Percentiles rank a stretch among this genome's conserved stretches.
phyloP scores from a whole-genome alignment of 1,139 yeast species.

The Taphrina betulina region DNA sequence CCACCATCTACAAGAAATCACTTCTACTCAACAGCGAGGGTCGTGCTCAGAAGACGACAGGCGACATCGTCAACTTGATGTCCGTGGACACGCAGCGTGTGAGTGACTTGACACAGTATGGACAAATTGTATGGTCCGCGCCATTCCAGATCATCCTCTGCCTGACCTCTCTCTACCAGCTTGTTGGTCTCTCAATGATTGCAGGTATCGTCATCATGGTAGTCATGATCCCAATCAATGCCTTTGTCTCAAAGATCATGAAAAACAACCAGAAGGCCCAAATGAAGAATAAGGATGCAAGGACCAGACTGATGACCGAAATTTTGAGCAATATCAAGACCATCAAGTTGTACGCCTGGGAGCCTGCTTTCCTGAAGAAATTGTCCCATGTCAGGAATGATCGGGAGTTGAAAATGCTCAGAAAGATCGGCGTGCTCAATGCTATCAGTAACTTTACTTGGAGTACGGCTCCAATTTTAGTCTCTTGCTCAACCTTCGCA shows the following conservation, averaged over 20 bases:
- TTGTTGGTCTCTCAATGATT: constrained; percentile 94
- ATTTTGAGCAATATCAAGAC: constrained; percentile 89
- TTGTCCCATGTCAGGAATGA: constrained; percentile 81
- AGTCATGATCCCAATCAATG: constrained; percentile 81
- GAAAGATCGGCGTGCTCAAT: constrained; percentile 70
- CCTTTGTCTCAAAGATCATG: constrained; percentile 68
- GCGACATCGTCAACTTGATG: constrained; percentile 79
- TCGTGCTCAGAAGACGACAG: constrained; percentile 76
- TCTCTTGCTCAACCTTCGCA: constrained; percentile 88
- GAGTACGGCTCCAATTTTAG: constrained; percentile 86
- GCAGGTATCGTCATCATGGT: constrained; percentile 85
- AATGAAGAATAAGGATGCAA: constrained; percentile 65
- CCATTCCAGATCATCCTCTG: constrained; percentile 89
- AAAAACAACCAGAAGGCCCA: constrained; percentile 74
- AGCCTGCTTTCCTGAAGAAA: constrained; percentile 71
- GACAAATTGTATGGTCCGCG: constrained; percentile 91
- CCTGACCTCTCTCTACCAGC: constrained; percentile 66
- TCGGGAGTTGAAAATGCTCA: constrained; percentile 76
- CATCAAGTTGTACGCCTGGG: constrained; percentile 94
- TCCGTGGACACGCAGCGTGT: constrained; percentile 93
- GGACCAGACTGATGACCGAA: constrained; percentile 76
- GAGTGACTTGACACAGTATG: constrained; percentile 83
- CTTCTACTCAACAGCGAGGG: constrained; percentile 81
- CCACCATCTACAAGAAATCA: constrained; percentile 77
- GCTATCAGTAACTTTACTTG: constrained; percentile 77